Evolutionary conservation across 106 monocot species (phyloP).

Genomic region (Platanthera zijinensis): DNA sequence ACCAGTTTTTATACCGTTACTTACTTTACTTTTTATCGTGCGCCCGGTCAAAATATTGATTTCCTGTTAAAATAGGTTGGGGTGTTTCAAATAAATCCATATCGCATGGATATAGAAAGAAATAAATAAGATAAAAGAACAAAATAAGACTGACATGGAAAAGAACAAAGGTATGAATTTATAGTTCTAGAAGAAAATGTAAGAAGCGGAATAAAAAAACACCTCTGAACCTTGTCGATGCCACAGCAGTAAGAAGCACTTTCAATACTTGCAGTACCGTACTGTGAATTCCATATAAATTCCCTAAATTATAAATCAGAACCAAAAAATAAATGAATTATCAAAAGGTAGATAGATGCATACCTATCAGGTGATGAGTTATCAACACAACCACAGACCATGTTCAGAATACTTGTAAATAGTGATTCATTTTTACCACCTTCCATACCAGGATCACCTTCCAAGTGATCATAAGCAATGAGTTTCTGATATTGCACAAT

Average conservation of each 20-base stretch:
- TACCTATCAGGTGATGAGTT: constrained; percentile 91
- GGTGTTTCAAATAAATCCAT: background rate
- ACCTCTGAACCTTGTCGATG: constrained; percentile 95
- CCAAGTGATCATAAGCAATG: constrained; percentile 97
- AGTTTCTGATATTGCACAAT: constrained; percentile 64
- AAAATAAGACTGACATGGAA: background rate
- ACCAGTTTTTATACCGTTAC: too few relatives aligned
- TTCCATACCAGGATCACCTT: constrained; percentile 92
- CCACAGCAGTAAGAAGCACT: constrained; percentile 92
- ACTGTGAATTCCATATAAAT: constrained; percentile 34
- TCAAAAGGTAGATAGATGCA: background rate
- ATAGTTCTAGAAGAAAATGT: background rate
- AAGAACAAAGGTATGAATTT: background rate
- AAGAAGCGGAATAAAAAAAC: background rate
- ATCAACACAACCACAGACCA: constrained; percentile 85
- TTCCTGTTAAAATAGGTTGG: too few relatives aligned
- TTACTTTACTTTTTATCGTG: too few relatives aligned
- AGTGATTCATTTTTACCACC: constrained; percentile 61
- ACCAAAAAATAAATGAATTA: constrained; percentile 4
- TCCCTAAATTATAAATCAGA: constrained; percentile 4
- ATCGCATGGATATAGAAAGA: background rate
- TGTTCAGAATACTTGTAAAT: constrained; percentile 79
- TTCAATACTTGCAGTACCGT: constrained; percentile 91
- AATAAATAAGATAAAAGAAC: background rate
- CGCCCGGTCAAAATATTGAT: too few relatives aligned